Percentiles rank a stretch among this genome's conserved stretches.
Conservation (phyloP, 2,329 filamentous ascomycete species). For the Aspergillus texensis region DNA sequence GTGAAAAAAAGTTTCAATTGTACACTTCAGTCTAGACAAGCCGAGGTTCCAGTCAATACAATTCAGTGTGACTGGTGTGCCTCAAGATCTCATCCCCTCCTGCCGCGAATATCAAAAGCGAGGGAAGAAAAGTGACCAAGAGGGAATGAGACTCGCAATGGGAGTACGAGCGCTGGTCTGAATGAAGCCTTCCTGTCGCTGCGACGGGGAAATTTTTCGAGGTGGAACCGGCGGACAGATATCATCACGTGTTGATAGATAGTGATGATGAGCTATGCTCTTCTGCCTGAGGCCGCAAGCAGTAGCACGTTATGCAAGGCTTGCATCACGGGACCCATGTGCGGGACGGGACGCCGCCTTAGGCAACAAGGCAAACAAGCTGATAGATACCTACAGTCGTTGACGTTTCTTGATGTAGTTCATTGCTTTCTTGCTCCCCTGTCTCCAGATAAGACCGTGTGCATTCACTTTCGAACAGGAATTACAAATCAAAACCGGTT, state of each 20-base stretch:
- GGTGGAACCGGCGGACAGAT: conserved; percentile 35
- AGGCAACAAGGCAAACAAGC: conserved; percentile 16
- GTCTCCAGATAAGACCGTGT: background rate
- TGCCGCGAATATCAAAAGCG: background rate
- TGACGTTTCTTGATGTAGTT: background rate
- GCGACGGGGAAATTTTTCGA: conserved; percentile 45
- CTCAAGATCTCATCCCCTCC: conserved; percentile 10
- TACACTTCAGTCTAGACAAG: conserved; percentile 9
- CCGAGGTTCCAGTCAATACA: conserved; percentile 4
- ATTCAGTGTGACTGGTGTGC: conserved; percentile 4
- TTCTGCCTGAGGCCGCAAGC: conserved; percentile 23
- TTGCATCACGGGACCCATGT: conserved; percentile 12
- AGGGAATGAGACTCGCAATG: conserved; percentile 28
- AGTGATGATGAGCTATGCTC: background rate
- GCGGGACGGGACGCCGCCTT: conserved; percentile 10
- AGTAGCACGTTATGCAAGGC: background rate
- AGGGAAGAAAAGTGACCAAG: conserved; percentile 12
- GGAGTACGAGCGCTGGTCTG: conserved; percentile 16
- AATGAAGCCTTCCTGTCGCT: conserved; percentile 25
- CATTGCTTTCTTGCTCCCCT: background rate
- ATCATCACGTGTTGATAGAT: conserved; percentile 47
- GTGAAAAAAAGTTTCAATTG: conserved; percentile 20
- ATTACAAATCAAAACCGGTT: background rate
- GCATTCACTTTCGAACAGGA: background rate
- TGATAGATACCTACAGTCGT: background rate